Evolutionary conservation across 78 protist species (phyloP), one percentile per base, ranked within the genome.

Genomic region (Abeoforma whisleri): DNA sequence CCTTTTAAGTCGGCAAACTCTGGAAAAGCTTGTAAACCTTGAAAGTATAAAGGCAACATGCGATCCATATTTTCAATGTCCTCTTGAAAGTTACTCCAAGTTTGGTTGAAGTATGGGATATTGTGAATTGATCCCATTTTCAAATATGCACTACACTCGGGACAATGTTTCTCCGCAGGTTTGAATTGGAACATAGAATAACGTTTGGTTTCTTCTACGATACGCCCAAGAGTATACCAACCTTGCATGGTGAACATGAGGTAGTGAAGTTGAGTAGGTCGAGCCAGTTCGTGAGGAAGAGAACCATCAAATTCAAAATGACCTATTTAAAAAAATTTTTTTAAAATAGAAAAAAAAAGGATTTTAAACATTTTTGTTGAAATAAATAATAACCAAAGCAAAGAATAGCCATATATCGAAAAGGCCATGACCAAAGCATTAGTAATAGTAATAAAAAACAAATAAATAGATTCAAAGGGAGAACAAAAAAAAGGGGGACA

Each of bases 241-340:
- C 87, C 77, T n/a, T 57, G 75, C 12, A 84, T 22, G 2, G 76
- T 39, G 23, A 84, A 84, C 87, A 84, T 84, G 28, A 69, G 25
- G 39, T 84, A 84, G 74, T 84, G 87, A 32, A 84, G 80, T 30
- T 40, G 23, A 12, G 70, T 84, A 23, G 87, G 77, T 33, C 87
- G 32, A n/a, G 23, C 80, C 80, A 84, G 25, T 39, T 84, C 87
- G 35, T 69, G 70, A 40, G 87, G 87, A 57, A 84, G 5, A 2
- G 28, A 8, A 2, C 87, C 87, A 57, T 40, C 39, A 12, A 25
- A 30, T 31, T 40, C 22, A 39, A 0, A 82, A 40, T 39, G 37
- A 35, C 39, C n/a, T 25, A 62, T 62, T 25, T 62, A 28, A 25
- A 25, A 62, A 25, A 25, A 62, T 25, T 62, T 62, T 25, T n/a